Conservation (phyloP, 1,284 basidiomycete species). For the Cystobasidium pallidum region DNA sequence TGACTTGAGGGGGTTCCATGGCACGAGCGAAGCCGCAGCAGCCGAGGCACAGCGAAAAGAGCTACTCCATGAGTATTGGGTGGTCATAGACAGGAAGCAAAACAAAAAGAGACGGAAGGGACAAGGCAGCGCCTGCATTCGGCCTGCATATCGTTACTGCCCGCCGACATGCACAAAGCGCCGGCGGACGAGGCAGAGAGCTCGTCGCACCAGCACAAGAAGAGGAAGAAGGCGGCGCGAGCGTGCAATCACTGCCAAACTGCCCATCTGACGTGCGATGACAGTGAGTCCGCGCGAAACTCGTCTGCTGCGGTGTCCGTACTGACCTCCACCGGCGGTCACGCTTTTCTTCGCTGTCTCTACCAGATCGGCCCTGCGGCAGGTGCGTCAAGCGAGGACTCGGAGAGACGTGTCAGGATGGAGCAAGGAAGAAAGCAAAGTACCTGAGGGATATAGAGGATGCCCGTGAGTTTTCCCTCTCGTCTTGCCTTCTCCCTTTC, state of each 20-base stretch:
- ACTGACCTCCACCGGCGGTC: background rate
- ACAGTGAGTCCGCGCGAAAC: conserved; percentile 65
- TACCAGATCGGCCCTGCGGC: conserved; percentile 84
- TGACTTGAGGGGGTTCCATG: background rate
- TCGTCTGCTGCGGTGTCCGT: background rate
- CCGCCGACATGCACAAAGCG: background rate
- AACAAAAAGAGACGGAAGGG: too few relatives aligned
- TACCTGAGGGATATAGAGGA: conserved; percentile 92
- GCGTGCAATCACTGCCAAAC: conserved; percentile 93
- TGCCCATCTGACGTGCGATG: conserved; percentile 95
- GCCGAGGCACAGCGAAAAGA: background rate
- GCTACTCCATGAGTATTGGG: background rate
- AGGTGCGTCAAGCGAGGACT: conserved; percentile 93
- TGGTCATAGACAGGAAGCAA: background rate
- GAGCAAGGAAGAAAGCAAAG: conserved; percentile 96
- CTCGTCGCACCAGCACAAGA: conserved; percentile 54
- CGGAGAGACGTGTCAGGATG: conserved; percentile 84
- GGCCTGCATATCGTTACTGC: background rate
- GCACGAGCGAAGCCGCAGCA: background rate
- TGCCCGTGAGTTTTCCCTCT: conserved; percentile 29
- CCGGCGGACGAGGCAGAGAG: conserved; percentile 1
- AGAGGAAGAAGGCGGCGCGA: conserved; percentile 81
- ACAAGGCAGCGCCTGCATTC: too few relatives aligned
- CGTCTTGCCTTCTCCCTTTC: background rate
- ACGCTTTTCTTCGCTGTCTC: conserved; percentile 43